Percentiles rank a stretch among this genome's conserved stretches.
Evolutionary conservation across 2,329 filamentous ascomycete genomes (phyloP).

Genomic region (Penicillium polonicum): DNA sequence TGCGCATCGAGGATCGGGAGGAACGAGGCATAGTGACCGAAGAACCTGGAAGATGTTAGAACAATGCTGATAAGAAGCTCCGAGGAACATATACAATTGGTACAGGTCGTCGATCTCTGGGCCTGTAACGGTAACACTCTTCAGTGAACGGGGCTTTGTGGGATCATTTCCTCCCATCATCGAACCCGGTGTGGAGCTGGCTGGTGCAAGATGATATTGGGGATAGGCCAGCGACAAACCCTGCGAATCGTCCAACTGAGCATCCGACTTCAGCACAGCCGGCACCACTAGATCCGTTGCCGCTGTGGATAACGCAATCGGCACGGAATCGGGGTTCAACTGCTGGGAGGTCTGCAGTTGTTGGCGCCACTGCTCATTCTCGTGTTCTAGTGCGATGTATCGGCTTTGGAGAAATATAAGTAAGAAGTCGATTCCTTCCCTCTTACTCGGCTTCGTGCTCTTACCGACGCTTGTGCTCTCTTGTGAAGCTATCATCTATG

Average conservation of each 20-base stretch:
- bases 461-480: constrained; percentile 45
- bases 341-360: constrained; percentile 32
- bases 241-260: constrained; percentile 5
- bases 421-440: not conserved
- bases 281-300: constrained; percentile 33
- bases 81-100: constrained; percentile 27
- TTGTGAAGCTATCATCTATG: constrained; percentile 45
- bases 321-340: constrained; percentile 20
- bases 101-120: constrained; percentile 42
- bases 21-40: constrained; percentile 39
- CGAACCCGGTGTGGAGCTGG: constrained; percentile 12
- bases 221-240: constrained; percentile 19
- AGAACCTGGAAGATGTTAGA: constrained; percentile 32
- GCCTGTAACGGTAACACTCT: constrained; percentile 31
- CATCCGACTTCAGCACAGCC: constrained; percentile 8
- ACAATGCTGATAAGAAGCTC: not conserved
- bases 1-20: constrained; percentile 43
- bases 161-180: constrained; percentile 15
- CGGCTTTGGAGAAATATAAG: constrained; percentile 26
- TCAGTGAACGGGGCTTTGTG: constrained; percentile 33
- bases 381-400: constrained; percentile 40
- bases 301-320: constrained; percentile 32
- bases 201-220: constrained; percentile 23
- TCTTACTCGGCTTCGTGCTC: constrained; percentile 1
- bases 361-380: constrained; percentile 38